Evolutionary conservation across 1,284 basidiomycete species (phyloP), one percentile per base, ranked within the genome.

Genomic region (Ustilago curta): DNA sequence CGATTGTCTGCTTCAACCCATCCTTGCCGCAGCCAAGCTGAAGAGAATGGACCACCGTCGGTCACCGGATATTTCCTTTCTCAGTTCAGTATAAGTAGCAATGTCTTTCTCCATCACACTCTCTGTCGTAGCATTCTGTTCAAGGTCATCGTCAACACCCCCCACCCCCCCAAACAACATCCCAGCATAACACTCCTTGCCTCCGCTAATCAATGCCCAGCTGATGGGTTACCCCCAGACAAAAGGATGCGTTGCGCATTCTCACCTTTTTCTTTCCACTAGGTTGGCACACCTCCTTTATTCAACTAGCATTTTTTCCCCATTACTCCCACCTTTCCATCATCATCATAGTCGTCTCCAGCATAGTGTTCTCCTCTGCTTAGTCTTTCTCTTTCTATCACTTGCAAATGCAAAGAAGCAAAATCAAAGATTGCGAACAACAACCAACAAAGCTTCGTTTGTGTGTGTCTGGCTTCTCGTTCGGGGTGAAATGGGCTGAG

Each of bases 331-430:
- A 4, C 48, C 12, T 32, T n/a, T n/a, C n/a, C n/a, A n/a, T n/a
- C 43, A 47, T 35, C 52, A 31, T 47, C 52, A 40, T 21, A n/a
- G 47, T 47, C 59, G 52, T 55, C 44, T 56, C 31, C 51, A 53
- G 64, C 65, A 68, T 59, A 43, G 47, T 45, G 40, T 40, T 25
- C 16, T 31, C 42, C 58, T 54, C 45, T 59, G 50, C 60, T 63
- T 69, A 69, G 59, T 51, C 27, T 66, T 47, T 51, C n/a, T 43
- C 42, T 32, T 35, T 56, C 53, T 45, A 25, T 29, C 19, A 50
- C 66, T 69, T 69, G 60, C 66, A 69, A 69, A 47, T 63, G 60
- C 66, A 69, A 69, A 69, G 60, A 69, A 69, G 60, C 59, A 69
- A 69, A 61, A 59, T 42, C 61, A 55, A 53, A 59, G 61, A 57